Percentiles rank a stretch among this genome's conserved stretches.
phyloP scores from a whole-genome alignment of 75 land plant genomes.

The Selaginella moellendorffii region DNA sequence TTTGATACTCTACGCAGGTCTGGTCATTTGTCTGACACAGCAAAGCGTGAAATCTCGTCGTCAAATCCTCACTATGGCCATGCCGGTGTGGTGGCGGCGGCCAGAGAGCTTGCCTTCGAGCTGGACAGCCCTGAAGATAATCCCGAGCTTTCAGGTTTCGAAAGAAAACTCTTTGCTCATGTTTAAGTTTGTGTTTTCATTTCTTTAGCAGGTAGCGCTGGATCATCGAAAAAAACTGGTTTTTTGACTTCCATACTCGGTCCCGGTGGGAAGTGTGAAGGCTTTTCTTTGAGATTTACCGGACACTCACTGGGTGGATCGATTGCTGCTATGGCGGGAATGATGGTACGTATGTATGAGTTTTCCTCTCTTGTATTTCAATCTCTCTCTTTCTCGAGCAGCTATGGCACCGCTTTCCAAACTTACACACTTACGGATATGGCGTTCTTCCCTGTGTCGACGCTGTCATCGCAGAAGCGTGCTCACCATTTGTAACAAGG shows the following conservation, averaged over 20 bases:
- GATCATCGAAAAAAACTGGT: slow-evolving; percentile 16
- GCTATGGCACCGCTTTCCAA: slow-evolving; percentile 54
- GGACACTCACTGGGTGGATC: slow-evolving; percentile 98
- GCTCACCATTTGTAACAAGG: slow-evolving; percentile 81
- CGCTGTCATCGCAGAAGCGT: slow-evolving; percentile 57
- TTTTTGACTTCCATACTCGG: slow-evolving; percentile 58
- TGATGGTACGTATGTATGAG: slow-evolving; percentile 35
- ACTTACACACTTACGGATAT: slow-evolving; percentile 72
- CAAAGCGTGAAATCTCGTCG: no score
- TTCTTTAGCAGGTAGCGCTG: neutral
- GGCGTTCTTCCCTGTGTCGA: slow-evolving; percentile 93
- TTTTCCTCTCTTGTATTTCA: neutral
- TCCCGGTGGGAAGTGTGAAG: slow-evolving; percentile 71
- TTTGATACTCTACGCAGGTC: no score
- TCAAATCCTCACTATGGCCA: no score
- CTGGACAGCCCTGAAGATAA: no score
- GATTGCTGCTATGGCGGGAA: slow-evolving; percentile 61
- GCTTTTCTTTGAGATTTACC: slow-evolving; percentile 55
- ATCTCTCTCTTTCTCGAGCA: slow-evolving; percentile 15
- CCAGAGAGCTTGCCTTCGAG: no score
- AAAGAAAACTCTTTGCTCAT: no score
- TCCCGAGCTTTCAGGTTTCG: no score
- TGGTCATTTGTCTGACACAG: no score
- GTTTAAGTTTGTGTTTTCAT: neutral
- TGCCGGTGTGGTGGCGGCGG: no score